Conservation (phyloP, 2,329 filamentous ascomycete genomes). For the Ophiocordyceps sinensis region DNA sequence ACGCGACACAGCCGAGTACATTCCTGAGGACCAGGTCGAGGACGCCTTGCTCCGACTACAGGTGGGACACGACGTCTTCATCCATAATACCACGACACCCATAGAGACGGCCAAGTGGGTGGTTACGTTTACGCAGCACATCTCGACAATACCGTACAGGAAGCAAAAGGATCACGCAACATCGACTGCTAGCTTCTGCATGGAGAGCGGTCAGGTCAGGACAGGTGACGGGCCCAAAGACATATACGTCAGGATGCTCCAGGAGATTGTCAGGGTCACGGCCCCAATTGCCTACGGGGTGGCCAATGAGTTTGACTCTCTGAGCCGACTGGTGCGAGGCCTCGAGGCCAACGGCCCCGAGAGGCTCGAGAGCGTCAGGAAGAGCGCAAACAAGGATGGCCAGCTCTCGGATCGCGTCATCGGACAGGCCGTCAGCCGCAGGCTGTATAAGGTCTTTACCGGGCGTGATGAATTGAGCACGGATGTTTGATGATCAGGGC, state of each 20-base stretch:
- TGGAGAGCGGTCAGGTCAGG: constrained; percentile 64
- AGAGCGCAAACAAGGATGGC: constrained; percentile 42
- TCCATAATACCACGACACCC: constrained; percentile 50
- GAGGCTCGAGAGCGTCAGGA: constrained; percentile 46
- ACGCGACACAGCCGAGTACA: constrained; percentile 25
- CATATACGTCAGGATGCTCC: constrained; percentile 61
- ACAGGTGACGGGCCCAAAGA: constrained; percentile 51
- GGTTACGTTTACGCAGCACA: constrained; percentile 59
- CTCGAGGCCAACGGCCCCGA: constrained; percentile 44
- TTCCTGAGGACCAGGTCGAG: constrained; percentile 56
- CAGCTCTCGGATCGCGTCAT: constrained; percentile 37
- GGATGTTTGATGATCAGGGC: constrained; percentile 26
- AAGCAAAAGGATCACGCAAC: constrained; percentile 33
- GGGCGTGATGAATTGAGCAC: constrained; percentile 39
- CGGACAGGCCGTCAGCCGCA: constrained; percentile 42
- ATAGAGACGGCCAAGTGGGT: constrained; percentile 62
- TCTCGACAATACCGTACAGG: constrained; percentile 62
- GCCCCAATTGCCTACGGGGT: constrained; percentile 59
- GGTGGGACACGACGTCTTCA: constrained; percentile 47
- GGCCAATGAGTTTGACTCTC: constrained; percentile 41
- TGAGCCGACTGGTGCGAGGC: constrained; percentile 41
- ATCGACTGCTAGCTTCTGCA: constrained; percentile 54
- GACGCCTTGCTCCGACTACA: constrained; percentile 58
- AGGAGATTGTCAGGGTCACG: constrained; percentile 60
- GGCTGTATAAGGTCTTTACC: constrained; percentile 46